A percentile compares a stretch with the other conserved stretches of the same genome.
Conservation (phyloP, 257 asterid species). For the Rhazya stricta region DNA sequence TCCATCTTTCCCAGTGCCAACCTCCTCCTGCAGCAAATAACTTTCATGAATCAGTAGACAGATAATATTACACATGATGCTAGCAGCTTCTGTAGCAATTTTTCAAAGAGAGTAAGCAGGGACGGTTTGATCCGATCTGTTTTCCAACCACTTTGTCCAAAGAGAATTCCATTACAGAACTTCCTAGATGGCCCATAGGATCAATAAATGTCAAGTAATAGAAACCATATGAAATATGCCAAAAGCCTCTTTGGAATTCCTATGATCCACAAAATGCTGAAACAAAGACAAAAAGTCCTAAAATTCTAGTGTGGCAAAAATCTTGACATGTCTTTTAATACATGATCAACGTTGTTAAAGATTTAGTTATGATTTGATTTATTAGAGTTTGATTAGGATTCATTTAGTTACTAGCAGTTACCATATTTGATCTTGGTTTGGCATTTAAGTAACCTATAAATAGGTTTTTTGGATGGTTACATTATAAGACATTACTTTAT, state of each 20-base stretch:
- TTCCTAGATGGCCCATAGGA: background rate
- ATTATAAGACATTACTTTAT: no score
- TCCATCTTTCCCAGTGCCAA: conserved; percentile 60
- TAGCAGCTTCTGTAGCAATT: background rate
- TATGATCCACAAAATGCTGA: background rate
- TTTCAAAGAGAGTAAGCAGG: background rate
- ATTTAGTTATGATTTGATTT: no score
- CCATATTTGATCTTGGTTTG: no score
- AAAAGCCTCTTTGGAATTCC: background rate
- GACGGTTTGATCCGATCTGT: background rate
- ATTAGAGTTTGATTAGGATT: no score
- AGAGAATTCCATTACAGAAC: background rate
- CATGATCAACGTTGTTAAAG: no score
- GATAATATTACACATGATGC: background rate
- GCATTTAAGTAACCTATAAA: no score
- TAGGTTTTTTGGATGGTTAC: no score
- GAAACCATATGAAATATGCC: background rate
- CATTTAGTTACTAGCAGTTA: no score
- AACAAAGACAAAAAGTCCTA: background rate
- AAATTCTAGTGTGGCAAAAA: no score
- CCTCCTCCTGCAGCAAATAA: conserved; percentile 57
- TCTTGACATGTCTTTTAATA: background rate
- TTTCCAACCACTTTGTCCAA: background rate
- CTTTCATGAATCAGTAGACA: background rate
- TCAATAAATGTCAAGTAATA: background rate